Evolutionary conservation across 1,284 basidiomycete genomes (phyloP).

Genomic region (Coniferiporia sulphurascens): DNA sequence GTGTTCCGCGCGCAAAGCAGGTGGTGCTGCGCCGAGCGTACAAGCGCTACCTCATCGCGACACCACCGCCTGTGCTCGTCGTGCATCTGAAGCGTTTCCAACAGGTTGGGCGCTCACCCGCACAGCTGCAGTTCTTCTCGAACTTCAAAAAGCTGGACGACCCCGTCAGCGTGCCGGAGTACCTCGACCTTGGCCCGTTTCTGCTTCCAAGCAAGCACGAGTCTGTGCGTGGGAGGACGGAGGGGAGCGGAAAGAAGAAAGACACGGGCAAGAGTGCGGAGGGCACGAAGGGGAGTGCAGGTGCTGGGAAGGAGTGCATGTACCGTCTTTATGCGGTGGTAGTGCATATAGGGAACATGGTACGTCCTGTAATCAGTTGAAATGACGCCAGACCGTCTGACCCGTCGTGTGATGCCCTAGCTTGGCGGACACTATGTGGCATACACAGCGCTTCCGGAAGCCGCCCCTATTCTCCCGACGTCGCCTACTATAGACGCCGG

Average conservation of each 20-base stretch:
- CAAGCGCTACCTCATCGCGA: slow-evolving; percentile 89
- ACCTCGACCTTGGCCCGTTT: slow-evolving; percentile 81
- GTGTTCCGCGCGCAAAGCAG: slow-evolving; percentile 47
- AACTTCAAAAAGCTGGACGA: slow-evolving; percentile 85
- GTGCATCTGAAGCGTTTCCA: slow-evolving; percentile 94
- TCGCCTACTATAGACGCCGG: background rate
- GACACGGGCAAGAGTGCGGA: slow-evolving; percentile 15
- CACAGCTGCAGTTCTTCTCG: slow-evolving; percentile 52
- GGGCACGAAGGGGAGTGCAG: slow-evolving; percentile 23
- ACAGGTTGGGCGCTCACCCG: slow-evolving; percentile 50
- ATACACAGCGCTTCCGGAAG: slow-evolving; percentile 60
- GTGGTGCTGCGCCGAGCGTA: slow-evolving; percentile 79
- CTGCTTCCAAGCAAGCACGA: slow-evolving; percentile 79
- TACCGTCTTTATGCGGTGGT: slow-evolving; percentile 81
- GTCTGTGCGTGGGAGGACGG: slow-evolving; percentile 29
- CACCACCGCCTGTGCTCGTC: slow-evolving; percentile 83
- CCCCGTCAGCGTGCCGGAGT: slow-evolving; percentile 83
- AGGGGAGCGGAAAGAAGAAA: slow-evolving; percentile 21
- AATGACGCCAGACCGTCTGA: slow-evolving; percentile 15
- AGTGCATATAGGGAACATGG: slow-evolving; percentile 89
- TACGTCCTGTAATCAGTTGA: slow-evolving; percentile 31
- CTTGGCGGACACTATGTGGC: slow-evolving; percentile 83
- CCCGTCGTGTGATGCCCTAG: slow-evolving; percentile 31
- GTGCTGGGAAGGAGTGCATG: slow-evolving; percentile 49
- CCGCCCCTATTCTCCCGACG: background rate